phyloP scores from a whole-genome alignment of 2,329 filamentous ascomycete genomes.

The Botrytis galanthina region DNA sequence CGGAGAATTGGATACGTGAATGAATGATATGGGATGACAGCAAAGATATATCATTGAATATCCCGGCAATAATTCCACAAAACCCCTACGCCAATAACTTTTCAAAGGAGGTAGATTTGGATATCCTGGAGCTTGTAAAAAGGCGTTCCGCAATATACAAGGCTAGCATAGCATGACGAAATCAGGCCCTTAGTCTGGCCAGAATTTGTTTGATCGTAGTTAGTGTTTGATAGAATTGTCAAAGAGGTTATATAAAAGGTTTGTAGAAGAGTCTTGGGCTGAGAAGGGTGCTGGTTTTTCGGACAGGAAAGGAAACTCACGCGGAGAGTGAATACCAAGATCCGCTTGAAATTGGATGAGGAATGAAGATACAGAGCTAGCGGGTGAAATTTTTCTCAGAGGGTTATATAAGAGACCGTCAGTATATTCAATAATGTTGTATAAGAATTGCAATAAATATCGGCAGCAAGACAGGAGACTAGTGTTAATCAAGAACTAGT shows the following conservation, averaged over 20 bases:
- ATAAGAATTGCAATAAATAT: not conserved
- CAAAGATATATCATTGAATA: not conserved
- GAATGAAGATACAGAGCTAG: not conserved
- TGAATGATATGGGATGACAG: not conserved
- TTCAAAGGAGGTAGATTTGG: not conserved
- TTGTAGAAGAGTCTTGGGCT: not conserved
- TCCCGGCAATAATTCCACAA: not conserved
- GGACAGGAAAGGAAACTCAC: not conserved
- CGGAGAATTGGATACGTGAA: accelerated
- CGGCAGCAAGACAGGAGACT: no score
- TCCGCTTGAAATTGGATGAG: accelerated
- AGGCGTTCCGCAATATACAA: not conserved
- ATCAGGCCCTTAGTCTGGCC: not conserved
- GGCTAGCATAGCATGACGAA: accelerated
- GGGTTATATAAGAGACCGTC: not conserved
- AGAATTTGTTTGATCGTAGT: not conserved
- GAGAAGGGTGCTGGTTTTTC: not conserved
- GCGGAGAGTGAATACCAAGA: not conserved
- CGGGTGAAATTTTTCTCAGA: no score
- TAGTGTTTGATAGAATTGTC: accelerated
- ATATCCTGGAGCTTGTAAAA: not conserved
- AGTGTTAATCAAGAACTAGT: no score
- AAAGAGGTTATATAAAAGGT: not conserved
- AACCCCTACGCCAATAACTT: not conserved
- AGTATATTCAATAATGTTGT: accelerated